These are phyloP conservation scores for Xylaria sp. DNA, from an alignment of 2,329 filamentous ascomycete species.

Conservation along the genomic window DNA sequence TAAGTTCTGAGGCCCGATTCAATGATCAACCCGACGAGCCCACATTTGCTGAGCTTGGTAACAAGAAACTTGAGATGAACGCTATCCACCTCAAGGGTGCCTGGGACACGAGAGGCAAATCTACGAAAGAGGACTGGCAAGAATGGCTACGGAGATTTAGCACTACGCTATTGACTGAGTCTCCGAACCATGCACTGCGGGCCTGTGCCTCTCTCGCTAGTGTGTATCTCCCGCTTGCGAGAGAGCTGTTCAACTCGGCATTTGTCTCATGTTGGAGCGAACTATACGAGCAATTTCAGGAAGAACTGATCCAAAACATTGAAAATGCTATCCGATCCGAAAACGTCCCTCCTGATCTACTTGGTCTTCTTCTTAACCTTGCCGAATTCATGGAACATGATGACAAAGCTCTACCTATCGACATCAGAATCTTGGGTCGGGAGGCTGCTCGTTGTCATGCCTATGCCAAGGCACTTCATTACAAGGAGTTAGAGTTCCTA, in stretches of 20 bases:
- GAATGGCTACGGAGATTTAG: slow-evolving; percentile 98
- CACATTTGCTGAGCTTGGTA: slow-evolving; percentile 82
- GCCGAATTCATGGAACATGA: slow-evolving; percentile 99
- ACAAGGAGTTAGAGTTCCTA: slow-evolving; percentile 98
- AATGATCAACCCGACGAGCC: slow-evolving; percentile 81
- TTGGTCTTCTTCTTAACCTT: slow-evolving; percentile 92
- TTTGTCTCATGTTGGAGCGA: slow-evolving; percentile 99
- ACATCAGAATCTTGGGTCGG: slow-evolving; percentile 91
- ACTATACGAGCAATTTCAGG: slow-evolving; percentile 94
- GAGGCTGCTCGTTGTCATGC: slow-evolving; percentile 97
- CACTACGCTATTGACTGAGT: slow-evolving; percentile 93
- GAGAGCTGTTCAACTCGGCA: slow-evolving; percentile 96
- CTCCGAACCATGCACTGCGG: slow-evolving; percentile 91
- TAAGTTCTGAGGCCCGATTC: slow-evolving; percentile 87
- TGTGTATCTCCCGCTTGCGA: slow-evolving; percentile 88
- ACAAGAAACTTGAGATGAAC: slow-evolving; percentile 96
- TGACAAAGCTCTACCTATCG: slow-evolving; percentile 96
- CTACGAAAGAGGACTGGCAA: slow-evolving; percentile 98
- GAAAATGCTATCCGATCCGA: slow-evolving; percentile 95
- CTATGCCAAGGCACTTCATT: slow-evolving; percentile 97
- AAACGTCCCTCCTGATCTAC: slow-evolving; percentile 93
- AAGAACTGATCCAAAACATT: slow-evolving; percentile 94
- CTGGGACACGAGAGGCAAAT: slow-evolving; percentile 97
- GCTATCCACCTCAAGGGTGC: slow-evolving; percentile 96
- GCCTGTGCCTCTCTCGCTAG: slow-evolving; percentile 93